Percentiles rank a stretch among this genome's conserved stretches.
Conservation (phyloP, 768 basidiomycete genomes). For the Lentinula aciculospora region DNA sequence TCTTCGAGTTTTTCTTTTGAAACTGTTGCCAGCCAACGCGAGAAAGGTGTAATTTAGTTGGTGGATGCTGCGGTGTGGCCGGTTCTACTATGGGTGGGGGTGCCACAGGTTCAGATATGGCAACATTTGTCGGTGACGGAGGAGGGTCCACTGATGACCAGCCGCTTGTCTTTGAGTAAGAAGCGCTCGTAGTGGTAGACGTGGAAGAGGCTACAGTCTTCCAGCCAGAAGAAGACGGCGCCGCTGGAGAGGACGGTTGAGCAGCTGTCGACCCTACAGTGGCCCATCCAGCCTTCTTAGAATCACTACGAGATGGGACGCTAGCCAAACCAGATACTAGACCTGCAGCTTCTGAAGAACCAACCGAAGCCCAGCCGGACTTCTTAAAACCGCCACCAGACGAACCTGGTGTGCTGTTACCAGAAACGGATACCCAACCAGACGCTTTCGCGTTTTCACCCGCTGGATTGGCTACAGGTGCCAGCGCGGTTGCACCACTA, state of each 20-base stretch:
- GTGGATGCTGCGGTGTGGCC: background rate
- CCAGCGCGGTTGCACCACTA: slow-evolving; percentile 17
- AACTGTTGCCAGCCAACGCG: slow-evolving; percentile 58
- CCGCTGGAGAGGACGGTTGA: background rate
- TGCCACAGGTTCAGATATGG: slow-evolving; percentile 12
- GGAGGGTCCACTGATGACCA: slow-evolving; percentile 58
- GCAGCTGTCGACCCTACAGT: slow-evolving; percentile 28
- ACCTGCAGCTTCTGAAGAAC: slow-evolving; percentile 25
- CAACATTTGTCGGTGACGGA: background rate
- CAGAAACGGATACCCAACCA: slow-evolving; percentile 43
- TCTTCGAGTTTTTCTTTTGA: slow-evolving; percentile 33
- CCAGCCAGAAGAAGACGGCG: slow-evolving; percentile 4
- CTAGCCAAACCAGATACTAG: slow-evolving; percentile 22
- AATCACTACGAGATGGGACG: slow-evolving; percentile 21
- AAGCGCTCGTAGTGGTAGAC: slow-evolving; percentile 16
- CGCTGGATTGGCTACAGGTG: slow-evolving; percentile 10
- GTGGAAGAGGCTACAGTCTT: slow-evolving; percentile 10
- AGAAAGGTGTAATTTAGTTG: slow-evolving; percentile 24
- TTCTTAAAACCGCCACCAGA: slow-evolving; percentile 31
- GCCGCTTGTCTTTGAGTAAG: slow-evolving; percentile 55
- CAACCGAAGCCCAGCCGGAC: slow-evolving; percentile 46
- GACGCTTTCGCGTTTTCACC: too few species aligned
- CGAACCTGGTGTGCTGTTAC: slow-evolving; percentile 14
- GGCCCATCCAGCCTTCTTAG: slow-evolving; percentile 47
- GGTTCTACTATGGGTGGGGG: slow-evolving; percentile 13